Percentiles rank a stretch among this genome's conserved stretches.
Evolutionary conservation across 192 early-diverging fungal species (phyloP).

Genomic region (Irineochytrium annulatum): DNA sequence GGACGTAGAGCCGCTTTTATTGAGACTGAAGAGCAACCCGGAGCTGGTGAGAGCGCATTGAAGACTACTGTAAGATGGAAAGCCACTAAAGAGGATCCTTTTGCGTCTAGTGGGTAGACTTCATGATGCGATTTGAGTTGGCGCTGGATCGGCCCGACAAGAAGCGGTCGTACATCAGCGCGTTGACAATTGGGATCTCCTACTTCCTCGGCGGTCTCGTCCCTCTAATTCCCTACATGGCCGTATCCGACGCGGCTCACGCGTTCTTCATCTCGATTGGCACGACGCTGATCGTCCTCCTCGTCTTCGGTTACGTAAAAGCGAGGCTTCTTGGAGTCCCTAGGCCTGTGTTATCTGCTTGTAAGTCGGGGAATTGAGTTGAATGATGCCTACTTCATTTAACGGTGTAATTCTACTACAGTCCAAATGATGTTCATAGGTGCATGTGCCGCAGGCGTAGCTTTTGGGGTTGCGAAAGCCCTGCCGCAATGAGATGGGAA

Average conservation of each 20-base stretch:
- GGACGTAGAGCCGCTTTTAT: constrained; percentile 47
- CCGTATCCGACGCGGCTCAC: constrained; percentile 27
- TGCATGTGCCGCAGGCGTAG: constrained; percentile 21
- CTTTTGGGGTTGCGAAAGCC: constrained; percentile 30
- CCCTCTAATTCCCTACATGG: constrained; percentile 60
- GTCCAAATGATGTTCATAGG: constrained; percentile 27
- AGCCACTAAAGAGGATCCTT: no score
- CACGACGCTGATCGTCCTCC: constrained; percentile 46
- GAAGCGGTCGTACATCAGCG: constrained; percentile 52
- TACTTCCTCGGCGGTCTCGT: constrained; percentile 63
- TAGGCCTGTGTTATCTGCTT: constrained; percentile 7
- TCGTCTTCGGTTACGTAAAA: constrained; percentile 63
- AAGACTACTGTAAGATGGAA: neutral
- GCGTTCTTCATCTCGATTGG: constrained; percentile 52
- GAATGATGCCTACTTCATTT: neutral
- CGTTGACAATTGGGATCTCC: constrained; percentile 53
- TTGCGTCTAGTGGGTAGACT: constrained; percentile 59
- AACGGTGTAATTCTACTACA: neutral
- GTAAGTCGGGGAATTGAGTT: constrained; percentile 10
- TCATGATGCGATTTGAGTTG: constrained; percentile 72
- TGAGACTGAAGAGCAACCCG: constrained; percentile 46
- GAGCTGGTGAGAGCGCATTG: no score
- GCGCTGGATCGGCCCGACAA: constrained; percentile 54
- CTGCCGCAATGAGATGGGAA: no score
- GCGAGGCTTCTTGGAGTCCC: constrained; percentile 35